phyloP scores from a whole-genome alignment of 2,329 filamentous ascomycete genomes.

The Pestalotiopsis sp. region DNA sequence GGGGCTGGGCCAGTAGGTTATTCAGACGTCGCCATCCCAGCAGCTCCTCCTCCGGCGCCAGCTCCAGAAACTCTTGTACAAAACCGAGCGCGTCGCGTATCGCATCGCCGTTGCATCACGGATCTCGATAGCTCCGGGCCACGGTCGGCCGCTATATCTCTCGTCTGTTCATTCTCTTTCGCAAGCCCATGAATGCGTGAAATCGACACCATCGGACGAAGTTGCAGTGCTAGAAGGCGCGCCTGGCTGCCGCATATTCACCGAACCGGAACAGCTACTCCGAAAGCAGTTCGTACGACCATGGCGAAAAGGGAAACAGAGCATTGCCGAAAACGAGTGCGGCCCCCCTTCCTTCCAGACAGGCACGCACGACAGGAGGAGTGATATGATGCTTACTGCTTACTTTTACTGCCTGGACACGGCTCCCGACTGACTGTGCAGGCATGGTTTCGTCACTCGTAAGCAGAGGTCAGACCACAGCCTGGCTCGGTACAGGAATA shows the following conservation, averaged over 20 bases:
- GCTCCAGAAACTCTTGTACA: not conserved
- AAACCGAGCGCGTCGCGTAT: not conserved
- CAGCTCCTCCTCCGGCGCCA: not conserved
- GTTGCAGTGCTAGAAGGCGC: no score
- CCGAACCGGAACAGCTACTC: not conserved
- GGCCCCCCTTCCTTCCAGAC: not conserved
- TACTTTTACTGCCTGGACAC: not conserved
- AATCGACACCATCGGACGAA: no score
- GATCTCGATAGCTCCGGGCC: not conserved
- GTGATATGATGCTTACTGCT: not conserved
- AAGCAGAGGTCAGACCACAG: no score
- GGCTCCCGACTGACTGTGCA: no score
- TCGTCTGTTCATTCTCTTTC: no score
- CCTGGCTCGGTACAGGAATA: no score
- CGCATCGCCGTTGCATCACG: not conserved
- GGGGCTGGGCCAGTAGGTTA: conserved; percentile 1
- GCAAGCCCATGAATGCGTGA: no score
- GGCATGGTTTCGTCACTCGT: no score
- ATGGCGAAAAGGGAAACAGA: not conserved
- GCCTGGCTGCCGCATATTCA: not conserved
- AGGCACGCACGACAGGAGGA: not conserved
- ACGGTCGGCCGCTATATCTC: not conserved
- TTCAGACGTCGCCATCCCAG: not conserved
- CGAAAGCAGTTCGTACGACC: not conserved
- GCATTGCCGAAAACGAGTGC: not conserved